A percentile compares a stretch with the other conserved stretches of the same genome.
phyloP scores from a whole-genome alignment of 345 rosid genomes.

The Eucalyptus caleyi region DNA sequence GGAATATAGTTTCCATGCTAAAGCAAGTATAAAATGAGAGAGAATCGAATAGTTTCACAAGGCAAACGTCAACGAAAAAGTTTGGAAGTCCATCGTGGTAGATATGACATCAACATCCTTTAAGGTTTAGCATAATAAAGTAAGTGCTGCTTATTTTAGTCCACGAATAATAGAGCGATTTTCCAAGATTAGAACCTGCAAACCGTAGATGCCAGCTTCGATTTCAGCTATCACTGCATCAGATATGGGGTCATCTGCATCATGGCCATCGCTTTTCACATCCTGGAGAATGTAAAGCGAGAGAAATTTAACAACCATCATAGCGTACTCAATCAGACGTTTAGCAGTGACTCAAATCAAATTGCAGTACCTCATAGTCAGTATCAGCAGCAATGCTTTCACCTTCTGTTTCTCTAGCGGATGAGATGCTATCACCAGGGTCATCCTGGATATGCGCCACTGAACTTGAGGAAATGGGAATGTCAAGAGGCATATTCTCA shows the following conservation, averaged over 20 bases:
- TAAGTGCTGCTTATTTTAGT: not conserved
- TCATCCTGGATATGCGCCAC: constrained; percentile 30
- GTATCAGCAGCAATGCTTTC: constrained; percentile 17
- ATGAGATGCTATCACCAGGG: constrained; percentile 14
- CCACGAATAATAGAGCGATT: not conserved
- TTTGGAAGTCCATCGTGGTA: not conserved
- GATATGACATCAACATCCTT: not conserved
- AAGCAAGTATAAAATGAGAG: not conserved
- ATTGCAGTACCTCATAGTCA: constrained; percentile 33
- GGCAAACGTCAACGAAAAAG: not conserved
- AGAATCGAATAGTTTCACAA: not conserved
- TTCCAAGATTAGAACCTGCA: constrained; percentile 35
- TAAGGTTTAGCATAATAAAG: not conserved
- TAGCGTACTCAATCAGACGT: not conserved
- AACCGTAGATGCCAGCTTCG: constrained; percentile 64
- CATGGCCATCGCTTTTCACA: constrained; percentile 13
- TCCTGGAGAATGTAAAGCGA: constrained; percentile 19
- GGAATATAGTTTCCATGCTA: not conserved
- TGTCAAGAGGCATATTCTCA: constrained; percentile 17
- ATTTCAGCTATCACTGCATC: constrained; percentile 62
- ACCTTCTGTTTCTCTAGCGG: constrained; percentile 9
- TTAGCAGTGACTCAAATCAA: not conserved
- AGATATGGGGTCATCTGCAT: constrained; percentile 25
- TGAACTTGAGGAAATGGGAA: constrained; percentile 16
- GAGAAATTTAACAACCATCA: not conserved